Percentiles rank a stretch among this genome's conserved stretches.
phyloP scores from a whole-genome alignment of 192 early-diverging fungal genomes.

The Coemansia javaensis region DNA sequence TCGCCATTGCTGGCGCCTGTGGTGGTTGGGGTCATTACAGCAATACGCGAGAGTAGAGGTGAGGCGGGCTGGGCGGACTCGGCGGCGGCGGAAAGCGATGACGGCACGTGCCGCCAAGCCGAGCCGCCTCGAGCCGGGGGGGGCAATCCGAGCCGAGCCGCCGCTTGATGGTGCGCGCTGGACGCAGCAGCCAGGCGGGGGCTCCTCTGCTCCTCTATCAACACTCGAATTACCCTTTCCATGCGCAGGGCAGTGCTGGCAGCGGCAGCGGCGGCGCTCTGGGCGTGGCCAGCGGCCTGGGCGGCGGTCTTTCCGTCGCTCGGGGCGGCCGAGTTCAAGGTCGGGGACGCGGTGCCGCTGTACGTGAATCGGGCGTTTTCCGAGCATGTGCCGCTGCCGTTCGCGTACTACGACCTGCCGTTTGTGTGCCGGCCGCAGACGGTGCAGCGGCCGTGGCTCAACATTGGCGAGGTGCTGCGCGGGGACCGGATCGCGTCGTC shows the following conservation, averaged over 20 bases:
- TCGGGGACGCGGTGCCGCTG: conserved; percentile 56
- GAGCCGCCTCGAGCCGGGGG: no score
- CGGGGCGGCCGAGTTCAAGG: conserved; percentile 32
- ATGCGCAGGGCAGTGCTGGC: not conserved
- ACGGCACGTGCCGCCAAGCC: no score
- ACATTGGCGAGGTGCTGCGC: conserved; percentile 64
- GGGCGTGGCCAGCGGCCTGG: conserved; percentile 1
- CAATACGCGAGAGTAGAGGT: no score
- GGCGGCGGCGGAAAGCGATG: no score
- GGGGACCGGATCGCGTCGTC: conserved; percentile 67
- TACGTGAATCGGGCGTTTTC: conserved; percentile 69
- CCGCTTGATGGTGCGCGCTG: no score
- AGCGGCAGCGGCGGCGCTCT: not conserved
- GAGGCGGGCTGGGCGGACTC: no score
- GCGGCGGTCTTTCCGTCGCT: conserved; percentile 50
- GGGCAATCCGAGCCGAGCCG: no score
- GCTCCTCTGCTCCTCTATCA: no score
- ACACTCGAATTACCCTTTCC: no score
- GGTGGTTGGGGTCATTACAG: not conserved
- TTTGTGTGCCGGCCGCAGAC: conserved; percentile 55
- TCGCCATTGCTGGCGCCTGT: not conserved
- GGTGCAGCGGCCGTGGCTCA: conserved; percentile 35
- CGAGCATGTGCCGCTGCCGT: conserved; percentile 59
- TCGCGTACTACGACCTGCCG: conserved; percentile 60
- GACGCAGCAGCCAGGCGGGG: no score